These are phyloP conservation scores for Komagataella phaffii DNA, from an alignment of 805 yeast species.

Conservation along the genomic window DNA sequence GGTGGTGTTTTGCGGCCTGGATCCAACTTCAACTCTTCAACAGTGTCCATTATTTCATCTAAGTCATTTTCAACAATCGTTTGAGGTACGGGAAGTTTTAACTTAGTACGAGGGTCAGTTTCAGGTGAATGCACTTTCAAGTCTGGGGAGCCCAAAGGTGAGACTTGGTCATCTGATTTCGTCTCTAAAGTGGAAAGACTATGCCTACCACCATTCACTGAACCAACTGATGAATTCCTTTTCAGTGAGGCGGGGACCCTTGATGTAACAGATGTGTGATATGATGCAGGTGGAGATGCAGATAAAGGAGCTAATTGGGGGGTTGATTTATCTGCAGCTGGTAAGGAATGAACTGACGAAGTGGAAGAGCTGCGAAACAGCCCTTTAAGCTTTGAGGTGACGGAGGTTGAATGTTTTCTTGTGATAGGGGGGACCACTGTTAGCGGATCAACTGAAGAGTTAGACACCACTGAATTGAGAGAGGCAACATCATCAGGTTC, in stretches of 20 bases:
- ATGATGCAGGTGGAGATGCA: neutral
- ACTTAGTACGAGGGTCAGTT: constrained; percentile 6
- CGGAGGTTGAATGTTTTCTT: neutral
- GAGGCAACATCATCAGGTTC: neutral
- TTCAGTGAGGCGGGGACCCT: neutral
- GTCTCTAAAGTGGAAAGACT: neutral
- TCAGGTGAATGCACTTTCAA: neutral
- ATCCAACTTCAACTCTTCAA: neutral
- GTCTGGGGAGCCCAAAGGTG: neutral
- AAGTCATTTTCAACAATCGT: constrained; percentile 18
- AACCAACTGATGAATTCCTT: neutral
- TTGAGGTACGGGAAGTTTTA: constrained; percentile 15
- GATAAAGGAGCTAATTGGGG: neutral
- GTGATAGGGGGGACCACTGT: neutral
- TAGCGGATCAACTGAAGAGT: neutral
- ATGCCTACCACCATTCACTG: neutral
- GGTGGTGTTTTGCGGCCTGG: neutral
- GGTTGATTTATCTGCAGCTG: neutral
- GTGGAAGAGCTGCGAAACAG: neutral
- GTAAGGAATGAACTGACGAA: neutral
- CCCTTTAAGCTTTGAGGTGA: neutral
- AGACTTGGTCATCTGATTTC: neutral
- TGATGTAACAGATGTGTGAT: neutral
- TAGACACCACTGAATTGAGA: neutral
- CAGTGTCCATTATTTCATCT: constrained; percentile 15